Conservation (phyloP, 1,284 basidiomycete species). For the Xerocomus cyaneibrunnescens region DNA sequence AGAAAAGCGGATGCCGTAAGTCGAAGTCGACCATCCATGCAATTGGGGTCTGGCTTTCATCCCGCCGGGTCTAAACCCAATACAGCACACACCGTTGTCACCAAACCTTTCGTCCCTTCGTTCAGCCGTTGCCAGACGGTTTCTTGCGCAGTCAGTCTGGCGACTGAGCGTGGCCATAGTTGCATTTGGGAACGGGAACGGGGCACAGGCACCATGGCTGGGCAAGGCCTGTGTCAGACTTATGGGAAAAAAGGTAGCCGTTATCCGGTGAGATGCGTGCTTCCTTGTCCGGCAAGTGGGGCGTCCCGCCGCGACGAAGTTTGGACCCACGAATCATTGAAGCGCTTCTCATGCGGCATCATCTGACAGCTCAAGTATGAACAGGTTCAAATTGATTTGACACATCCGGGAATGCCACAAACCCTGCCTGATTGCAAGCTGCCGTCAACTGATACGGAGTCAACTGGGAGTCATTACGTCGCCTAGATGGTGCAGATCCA, state of each 20-base stretch:
- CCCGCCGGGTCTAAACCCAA: constrained; percentile 18
- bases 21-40: constrained; percentile 32
- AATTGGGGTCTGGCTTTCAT: constrained; percentile 28
- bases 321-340: constrained; percentile 14
- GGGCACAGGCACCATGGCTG: constrained; percentile 8
- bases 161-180: not conserved
- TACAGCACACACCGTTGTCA: constrained; percentile 1
- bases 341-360: constrained; percentile 13
- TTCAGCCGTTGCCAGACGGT: not conserved
- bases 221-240: not conserved
- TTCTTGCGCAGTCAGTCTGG: not conserved
- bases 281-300: constrained; percentile 23
- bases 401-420: constrained; percentile 19
- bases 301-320: constrained; percentile 10
- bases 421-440: not conserved
- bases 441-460: constrained; percentile 9
- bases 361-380: constrained; percentile 7
- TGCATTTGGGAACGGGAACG: not conserved
- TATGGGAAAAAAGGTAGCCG: constrained; percentile 23
- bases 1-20: constrained; percentile 38
- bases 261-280: constrained; percentile 19
- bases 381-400: constrained; percentile 5
- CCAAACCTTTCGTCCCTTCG: constrained; percentile 1
- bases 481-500: constrained; percentile 21
- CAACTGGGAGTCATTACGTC: constrained; percentile 5